Percentiles rank a stretch among this genome's conserved stretches.
Conservation (phyloP, 164 flowering plant species). For the Umbellularia californica region DNA sequence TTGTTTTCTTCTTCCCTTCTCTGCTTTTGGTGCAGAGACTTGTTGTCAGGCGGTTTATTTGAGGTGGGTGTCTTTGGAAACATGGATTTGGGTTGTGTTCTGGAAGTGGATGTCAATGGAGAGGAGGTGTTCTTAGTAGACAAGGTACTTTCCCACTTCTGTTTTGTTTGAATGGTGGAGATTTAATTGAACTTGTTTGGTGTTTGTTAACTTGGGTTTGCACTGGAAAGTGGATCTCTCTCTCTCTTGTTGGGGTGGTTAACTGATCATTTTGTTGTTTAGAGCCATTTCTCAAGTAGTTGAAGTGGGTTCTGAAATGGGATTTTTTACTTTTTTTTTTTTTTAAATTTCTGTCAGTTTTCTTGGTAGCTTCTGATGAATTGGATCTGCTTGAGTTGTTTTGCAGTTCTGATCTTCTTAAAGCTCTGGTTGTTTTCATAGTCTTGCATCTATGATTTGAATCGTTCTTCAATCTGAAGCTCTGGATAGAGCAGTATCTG, state of each 20-base stretch:
- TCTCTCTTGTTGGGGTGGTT: background rate
- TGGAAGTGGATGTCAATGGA: conserved; percentile 60
- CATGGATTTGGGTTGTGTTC: conserved; percentile 24
- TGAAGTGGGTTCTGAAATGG: conserved; percentile 2
- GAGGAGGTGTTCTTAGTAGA: conserved; percentile 40
- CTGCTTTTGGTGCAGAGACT: background rate
- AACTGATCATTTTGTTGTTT: conserved; percentile 1
- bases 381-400: background rate
- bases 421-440: background rate
- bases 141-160: conserved; percentile 32
- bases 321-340: background rate
- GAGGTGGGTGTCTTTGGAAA: background rate
- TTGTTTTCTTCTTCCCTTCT: background rate
- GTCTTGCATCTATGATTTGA: background rate
- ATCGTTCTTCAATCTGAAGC: no score
- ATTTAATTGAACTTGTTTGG: background rate
- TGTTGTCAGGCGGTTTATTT: background rate
- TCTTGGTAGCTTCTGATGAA: background rate
- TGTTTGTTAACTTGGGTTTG: background rate
- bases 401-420: background rate
- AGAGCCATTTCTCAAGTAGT: background rate
- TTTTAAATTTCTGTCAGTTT: background rate
- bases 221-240: background rate
- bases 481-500: background rate
- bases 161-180: background rate